A percentile compares a stretch with the other conserved stretches of the same genome.
Evolutionary conservation across 169 alveolate species (phyloP).

Genomic region (Hepatocystis sp.): DNA sequence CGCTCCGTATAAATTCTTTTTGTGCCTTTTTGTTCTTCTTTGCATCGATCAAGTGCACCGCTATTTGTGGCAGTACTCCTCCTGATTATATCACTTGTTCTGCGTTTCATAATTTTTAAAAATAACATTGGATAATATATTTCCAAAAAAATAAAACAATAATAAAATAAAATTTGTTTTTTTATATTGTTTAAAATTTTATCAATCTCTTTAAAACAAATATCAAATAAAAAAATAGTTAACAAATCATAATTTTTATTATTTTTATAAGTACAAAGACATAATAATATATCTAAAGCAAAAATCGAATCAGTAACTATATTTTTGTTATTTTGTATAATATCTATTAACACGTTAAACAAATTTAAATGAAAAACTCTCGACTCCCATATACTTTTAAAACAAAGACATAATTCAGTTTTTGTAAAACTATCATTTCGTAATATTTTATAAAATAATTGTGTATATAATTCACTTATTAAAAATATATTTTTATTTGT

Average conservation of each 20-base stretch:
- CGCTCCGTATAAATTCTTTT: too few species aligned
- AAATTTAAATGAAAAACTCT: constrained; percentile 60
- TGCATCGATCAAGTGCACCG: too few species aligned
- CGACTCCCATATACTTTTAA: constrained; percentile 73
- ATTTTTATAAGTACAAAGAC: constrained; percentile 64
- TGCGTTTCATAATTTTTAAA: constrained; percentile 25
- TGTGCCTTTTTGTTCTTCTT: too few species aligned
- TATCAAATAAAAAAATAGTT: constrained; percentile 27
- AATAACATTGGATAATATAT: constrained; percentile 46
- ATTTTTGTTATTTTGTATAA: constrained; percentile 36
- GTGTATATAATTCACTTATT: constrained; percentile 56
- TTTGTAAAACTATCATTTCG: constrained; percentile 37
- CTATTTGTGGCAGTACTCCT: too few species aligned
- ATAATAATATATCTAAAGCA: constrained; percentile 51
- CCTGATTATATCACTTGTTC: background rate
- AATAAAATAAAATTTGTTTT: constrained; percentile 46
- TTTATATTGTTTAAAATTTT: constrained; percentile 62
- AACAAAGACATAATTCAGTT: constrained; percentile 25
- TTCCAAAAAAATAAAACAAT: constrained; percentile 56
- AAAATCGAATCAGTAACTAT: constrained; percentile 36
- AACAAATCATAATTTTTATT: constrained; percentile 17
- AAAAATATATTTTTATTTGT: constrained; percentile 23
- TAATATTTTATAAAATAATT: constrained; percentile 39
- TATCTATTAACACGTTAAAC: constrained; percentile 34
- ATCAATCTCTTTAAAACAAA: constrained; percentile 52